Evolutionary conservation across 2,329 filamentous ascomycete genomes (phyloP).

Genomic region (Leptosphaerulina australis): DNA sequence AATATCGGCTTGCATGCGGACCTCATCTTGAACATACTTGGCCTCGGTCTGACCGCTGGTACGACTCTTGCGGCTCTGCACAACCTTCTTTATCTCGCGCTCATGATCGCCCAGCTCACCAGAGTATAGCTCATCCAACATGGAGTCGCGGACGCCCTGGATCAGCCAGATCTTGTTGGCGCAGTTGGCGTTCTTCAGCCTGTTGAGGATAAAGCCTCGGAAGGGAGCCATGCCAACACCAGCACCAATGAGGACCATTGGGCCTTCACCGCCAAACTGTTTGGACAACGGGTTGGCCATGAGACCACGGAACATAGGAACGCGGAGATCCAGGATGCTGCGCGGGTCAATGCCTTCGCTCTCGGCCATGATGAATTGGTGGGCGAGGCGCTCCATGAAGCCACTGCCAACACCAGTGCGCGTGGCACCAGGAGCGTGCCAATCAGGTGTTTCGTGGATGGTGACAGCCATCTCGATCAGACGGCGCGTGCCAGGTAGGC

Average conservation of each 20-base stretch:
- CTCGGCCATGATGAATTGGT: constrained; percentile 72
- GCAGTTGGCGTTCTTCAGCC: constrained; percentile 91
- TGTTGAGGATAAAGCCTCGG: constrained; percentile 93
- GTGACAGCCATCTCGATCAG: constrained; percentile 97
- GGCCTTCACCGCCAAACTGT: constrained; percentile 90
- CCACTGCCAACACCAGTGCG: constrained; percentile 90
- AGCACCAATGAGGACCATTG: constrained; percentile 96
- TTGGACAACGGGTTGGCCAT: constrained; percentile 96
- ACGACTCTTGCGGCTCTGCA: constrained; percentile 58
- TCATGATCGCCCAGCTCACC: constrained; percentile 84
- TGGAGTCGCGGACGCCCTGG: constrained; percentile 89
- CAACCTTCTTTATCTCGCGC: constrained; percentile 55
- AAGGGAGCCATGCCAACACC: constrained; percentile 97
- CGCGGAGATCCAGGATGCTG: constrained; percentile 66
- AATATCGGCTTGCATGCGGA: constrained; percentile 87
- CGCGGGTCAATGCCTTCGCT: constrained; percentile 56
- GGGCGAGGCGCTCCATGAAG: constrained; percentile 87
- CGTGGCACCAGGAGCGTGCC: constrained; percentile 63
- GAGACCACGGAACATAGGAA: constrained; percentile 97
- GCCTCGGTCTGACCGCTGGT: constrained; percentile 60
- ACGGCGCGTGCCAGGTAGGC: constrained; percentile 70
- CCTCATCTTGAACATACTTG: constrained; percentile 95
- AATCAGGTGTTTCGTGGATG: constrained; percentile 84
- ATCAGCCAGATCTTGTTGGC: constrained; percentile 98
- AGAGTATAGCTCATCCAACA: constrained; percentile 94